Evolutionary conservation across 176 grass and related monocot genomes (phyloP).

Genomic region (Saccharum spontaneum): DNA sequence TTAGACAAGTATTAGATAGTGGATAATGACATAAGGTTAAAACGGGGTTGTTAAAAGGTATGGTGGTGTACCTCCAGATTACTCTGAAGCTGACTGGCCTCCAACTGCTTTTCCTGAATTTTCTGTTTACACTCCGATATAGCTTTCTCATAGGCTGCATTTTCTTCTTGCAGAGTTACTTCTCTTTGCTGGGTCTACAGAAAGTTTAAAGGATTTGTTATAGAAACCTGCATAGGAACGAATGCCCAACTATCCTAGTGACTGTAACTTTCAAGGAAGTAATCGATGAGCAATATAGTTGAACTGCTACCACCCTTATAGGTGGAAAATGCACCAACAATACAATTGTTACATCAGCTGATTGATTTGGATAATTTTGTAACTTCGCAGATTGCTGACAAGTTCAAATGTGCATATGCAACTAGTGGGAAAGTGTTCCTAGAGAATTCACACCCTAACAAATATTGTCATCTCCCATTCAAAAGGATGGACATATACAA

Average conservation of each 20-base stretch:
- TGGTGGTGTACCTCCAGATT: conserved; percentile 60
- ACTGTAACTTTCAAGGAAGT: background rate
- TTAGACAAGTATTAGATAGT: background rate
- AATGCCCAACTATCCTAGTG: background rate
- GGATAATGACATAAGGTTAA: background rate
- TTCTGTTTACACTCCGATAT: conserved; percentile 76
- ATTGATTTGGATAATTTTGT: background rate
- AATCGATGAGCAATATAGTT: background rate
- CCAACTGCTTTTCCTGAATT: conserved; percentile 71
- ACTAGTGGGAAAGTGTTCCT: background rate
- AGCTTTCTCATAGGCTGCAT: conserved; percentile 83
- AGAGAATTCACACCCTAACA: background rate
- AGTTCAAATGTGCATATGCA: background rate
- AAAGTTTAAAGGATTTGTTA: conserved; percentile 7
- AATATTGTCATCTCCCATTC: background rate
- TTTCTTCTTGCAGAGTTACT: conserved; percentile 69
- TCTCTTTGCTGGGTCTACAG: conserved; percentile 73
- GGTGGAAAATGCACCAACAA: background rate
- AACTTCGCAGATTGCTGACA: background rate
- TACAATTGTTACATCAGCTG: background rate
- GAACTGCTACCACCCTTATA: background rate
- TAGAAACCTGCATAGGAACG: background rate
- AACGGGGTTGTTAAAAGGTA: conserved; percentile 7
- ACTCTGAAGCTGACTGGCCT: conserved; percentile 51
- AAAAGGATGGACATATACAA: background rate